phyloP scores from a whole-genome alignment of 192 early-diverging fungal genomes.

The Ambispora gerdemannii region DNA sequence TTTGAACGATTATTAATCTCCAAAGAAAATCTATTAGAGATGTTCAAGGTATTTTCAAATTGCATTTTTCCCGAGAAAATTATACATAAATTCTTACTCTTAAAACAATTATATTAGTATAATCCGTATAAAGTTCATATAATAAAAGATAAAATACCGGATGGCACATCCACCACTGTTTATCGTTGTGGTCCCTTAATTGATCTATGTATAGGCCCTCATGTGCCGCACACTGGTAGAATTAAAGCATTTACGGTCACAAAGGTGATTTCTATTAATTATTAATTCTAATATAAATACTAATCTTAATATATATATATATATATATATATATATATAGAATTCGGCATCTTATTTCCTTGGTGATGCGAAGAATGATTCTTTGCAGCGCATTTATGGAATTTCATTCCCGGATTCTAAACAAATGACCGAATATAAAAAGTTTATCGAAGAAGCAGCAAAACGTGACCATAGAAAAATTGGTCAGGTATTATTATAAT shows the following conservation, averaged over 20 bases:
- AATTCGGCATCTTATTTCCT: conserved; percentile 99
- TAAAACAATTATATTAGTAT: conserved; percentile 43
- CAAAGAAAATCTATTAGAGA: conserved; percentile 89
- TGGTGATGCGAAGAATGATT: conserved; percentile 95
- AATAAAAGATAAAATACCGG: conserved; percentile 87
- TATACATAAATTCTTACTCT: neutral
- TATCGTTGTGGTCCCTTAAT: conserved; percentile 98
- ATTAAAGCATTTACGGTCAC: conserved; percentile 91
- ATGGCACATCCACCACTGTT: conserved; percentile 92
- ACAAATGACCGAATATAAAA: conserved; percentile 93
- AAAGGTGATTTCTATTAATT: conserved; percentile 50
- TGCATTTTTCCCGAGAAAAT: neutral
- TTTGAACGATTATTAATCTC: conserved; percentile 86
- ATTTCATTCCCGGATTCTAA: conserved; percentile 99
- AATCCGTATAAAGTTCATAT: conserved; percentile 97
- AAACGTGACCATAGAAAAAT: conserved; percentile 97
- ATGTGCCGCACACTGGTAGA: conserved; percentile 89
- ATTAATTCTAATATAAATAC: neutral
- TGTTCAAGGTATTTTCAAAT: conserved; percentile 71
- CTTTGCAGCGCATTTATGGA: conserved; percentile 97
- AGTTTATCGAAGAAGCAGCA: conserved; percentile 93
- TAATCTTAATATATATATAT: neutral
- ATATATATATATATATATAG: conserved; percentile 33
- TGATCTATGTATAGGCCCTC: conserved; percentile 95
- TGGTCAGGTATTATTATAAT: conserved; percentile 62